Evolutionary conservation across 2,329 filamentous ascomycete species (phyloP).

Genomic region (Ascomycota sp.): DNA sequence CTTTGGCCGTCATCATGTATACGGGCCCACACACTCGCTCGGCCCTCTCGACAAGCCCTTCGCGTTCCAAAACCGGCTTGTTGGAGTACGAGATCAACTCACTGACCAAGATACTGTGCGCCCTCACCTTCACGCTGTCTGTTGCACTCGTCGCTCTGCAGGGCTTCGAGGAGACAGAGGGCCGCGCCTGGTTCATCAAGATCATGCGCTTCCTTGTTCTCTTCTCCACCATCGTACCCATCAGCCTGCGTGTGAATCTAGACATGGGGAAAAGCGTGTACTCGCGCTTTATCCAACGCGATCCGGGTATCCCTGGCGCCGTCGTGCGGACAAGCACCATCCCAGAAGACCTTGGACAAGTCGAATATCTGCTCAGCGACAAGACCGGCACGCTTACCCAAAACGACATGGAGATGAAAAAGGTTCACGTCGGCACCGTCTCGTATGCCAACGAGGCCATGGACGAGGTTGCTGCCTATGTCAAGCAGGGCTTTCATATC

Average conservation of each 20-base stretch:
- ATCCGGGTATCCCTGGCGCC: slow-evolving; percentile 74
- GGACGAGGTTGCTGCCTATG: slow-evolving; percentile 82
- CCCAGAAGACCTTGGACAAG: slow-evolving; percentile 82
- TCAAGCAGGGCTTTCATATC: slow-evolving; percentile 61
- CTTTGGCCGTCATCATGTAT: slow-evolving; percentile 79
- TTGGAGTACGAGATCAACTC: slow-evolving; percentile 95
- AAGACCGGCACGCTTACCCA: slow-evolving; percentile 97
- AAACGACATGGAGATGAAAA: slow-evolving; percentile 98
- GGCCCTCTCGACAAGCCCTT: slow-evolving; percentile 77
- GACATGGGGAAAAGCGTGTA: slow-evolving; percentile 96
- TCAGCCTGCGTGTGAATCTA: slow-evolving; percentile 86
- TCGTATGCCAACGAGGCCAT: slow-evolving; percentile 97
- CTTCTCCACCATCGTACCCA: slow-evolving; percentile 98
- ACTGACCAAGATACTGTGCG: slow-evolving; percentile 85
- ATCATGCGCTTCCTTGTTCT: slow-evolving; percentile 96
- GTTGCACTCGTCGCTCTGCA: slow-evolving; percentile 75
- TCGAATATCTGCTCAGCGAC: slow-evolving; percentile 90
- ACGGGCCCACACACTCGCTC: slow-evolving; percentile 88
- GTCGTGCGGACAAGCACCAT: slow-evolving; percentile 95
- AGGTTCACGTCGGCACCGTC: slow-evolving; percentile 93
- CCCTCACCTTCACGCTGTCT: slow-evolving; percentile 69
- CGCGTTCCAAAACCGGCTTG: slow-evolving; percentile 81
- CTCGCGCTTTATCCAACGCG: slow-evolving; percentile 83
- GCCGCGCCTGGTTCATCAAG: slow-evolving; percentile 74
- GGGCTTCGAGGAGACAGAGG: slow-evolving; percentile 49